Evolutionary conservation across 805 yeast species (phyloP).

Genomic region (Kregervanrija pseudodelftensis): DNA sequence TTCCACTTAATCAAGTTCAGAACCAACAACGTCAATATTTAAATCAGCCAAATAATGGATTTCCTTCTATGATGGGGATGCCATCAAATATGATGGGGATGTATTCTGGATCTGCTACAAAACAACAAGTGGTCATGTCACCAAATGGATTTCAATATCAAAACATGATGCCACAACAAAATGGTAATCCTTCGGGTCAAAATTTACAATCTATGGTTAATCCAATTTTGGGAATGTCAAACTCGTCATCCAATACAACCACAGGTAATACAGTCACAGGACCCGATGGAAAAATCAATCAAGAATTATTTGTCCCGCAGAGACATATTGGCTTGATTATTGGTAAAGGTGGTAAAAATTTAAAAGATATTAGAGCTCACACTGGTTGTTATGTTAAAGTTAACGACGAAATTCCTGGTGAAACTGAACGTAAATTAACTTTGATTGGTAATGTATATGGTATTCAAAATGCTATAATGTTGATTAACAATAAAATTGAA

Average conservation of each 20-base stretch:
- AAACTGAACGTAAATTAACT: constrained; percentile 55
- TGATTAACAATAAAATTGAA: constrained; percentile 67
- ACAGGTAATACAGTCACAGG: constrained; percentile 12
- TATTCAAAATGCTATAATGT: constrained; percentile 63
- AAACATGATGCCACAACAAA: too few relatives aligned
- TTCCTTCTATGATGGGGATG: constrained; percentile 20
- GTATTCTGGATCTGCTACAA: constrained; percentile 2
- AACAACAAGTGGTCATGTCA: not conserved
- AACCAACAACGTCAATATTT: not conserved
- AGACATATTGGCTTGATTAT: constrained; percentile 77
- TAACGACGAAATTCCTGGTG: constrained; percentile 49
- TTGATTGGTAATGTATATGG: constrained; percentile 61
- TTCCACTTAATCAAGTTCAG: too few relatives aligned
- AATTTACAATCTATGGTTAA: too few relatives aligned
- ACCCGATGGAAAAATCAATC: constrained; percentile 46
- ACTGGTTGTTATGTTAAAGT: constrained; percentile 74
- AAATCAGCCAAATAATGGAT: not conserved
- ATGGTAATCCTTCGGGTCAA: too few relatives aligned
- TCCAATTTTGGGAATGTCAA: not conserved
- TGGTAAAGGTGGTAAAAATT: constrained; percentile 80
- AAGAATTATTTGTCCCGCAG: constrained; percentile 70
- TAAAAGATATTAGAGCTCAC: constrained; percentile 66
- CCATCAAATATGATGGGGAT: constrained; percentile 21
- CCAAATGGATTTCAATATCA: not conserved
- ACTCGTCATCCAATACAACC: constrained; percentile 7